Conservation (phyloP, 306 rosid genomes). For the Sechiopsis laciniata region DNA sequence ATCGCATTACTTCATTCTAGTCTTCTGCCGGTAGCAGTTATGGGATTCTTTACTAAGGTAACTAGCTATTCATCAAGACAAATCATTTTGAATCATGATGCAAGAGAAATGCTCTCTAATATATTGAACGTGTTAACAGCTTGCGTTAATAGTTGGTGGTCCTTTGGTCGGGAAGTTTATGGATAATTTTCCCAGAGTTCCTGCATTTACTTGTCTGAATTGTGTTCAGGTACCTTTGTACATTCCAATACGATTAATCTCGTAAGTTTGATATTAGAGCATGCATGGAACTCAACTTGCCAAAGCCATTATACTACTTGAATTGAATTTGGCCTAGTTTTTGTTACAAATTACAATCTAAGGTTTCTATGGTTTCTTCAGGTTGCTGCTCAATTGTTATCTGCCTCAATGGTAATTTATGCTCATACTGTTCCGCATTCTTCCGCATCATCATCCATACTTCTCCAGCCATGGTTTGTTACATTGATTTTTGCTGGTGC, state of each 20-base stretch:
- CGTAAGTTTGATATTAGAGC: not conserved
- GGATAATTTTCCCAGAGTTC: constrained; percentile 78
- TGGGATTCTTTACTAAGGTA: constrained; percentile 85
- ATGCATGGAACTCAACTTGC: not conserved
- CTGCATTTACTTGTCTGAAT: constrained; percentile 62
- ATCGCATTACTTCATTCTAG: constrained; percentile 90
- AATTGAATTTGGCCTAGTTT: not conserved
- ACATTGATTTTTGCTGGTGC: constrained; percentile 72
- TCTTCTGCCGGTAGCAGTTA: constrained; percentile 88
- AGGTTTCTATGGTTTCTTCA: constrained; percentile 32
- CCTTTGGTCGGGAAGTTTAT: constrained; percentile 78
- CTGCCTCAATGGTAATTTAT: constrained; percentile 65
- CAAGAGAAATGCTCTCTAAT: constrained; percentile 23
- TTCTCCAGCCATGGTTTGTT: constrained; percentile 76
- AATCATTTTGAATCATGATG: constrained; percentile 7
- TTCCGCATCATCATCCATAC: constrained; percentile 48
- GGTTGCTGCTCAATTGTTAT: constrained; percentile 84
- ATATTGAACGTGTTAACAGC: constrained; percentile 31
- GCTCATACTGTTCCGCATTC: constrained; percentile 56
- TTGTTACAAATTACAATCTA: constrained; percentile 9
- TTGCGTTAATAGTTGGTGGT: constrained; percentile 65
- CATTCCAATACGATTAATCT: not conserved
- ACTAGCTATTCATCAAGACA: constrained; percentile 17
- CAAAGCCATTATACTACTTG: not conserved
- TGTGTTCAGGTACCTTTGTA: constrained; percentile 55